phyloP scores from a whole-genome alignment of 805 yeast species.

The Wickerhamiella allomyrinae region DNA sequence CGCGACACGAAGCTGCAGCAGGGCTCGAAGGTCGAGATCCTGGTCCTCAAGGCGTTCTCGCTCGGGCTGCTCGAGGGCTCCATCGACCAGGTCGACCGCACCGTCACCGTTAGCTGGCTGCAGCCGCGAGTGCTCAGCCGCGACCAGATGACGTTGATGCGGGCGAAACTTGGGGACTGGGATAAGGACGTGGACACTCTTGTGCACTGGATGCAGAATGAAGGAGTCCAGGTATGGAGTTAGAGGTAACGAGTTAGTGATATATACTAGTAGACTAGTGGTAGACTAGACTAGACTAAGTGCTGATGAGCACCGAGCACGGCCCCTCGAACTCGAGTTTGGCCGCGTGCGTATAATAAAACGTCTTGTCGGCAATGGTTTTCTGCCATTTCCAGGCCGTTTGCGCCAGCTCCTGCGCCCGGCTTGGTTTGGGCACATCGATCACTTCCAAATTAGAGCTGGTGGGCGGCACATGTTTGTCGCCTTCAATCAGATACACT shows the following conservation, averaged over 20 bases:
- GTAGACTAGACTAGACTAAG: no score
- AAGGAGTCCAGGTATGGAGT: constrained; percentile 56
- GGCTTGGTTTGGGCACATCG: background rate
- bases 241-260: constrained; percentile 13
- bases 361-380: background rate
- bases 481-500: no score
- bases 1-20: constrained; percentile 47
- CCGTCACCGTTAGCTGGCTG: constrained; percentile 79
- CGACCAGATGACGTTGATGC: constrained; percentile 66
- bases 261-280: no score
- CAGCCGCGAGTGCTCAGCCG: constrained; percentile 87
- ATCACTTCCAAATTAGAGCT: background rate
- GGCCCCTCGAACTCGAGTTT: constrained; percentile 5
- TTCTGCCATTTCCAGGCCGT: background rate
- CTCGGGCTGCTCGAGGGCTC: constrained; percentile 74
- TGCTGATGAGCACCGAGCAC: constrained; percentile 4
- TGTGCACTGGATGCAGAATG: constrained; percentile 42
- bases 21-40: constrained; percentile 68
- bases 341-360: constrained; percentile 4
- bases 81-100: constrained; percentile 72
- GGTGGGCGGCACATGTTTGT: background rate
- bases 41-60: constrained; percentile 83
- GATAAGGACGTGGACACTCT: constrained; percentile 54
- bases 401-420: background rate
- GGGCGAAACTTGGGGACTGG: constrained; percentile 64